Evolutionary conservation across 345 rosid species (phyloP).

Genomic region (Sonneratia caseolaris): DNA sequence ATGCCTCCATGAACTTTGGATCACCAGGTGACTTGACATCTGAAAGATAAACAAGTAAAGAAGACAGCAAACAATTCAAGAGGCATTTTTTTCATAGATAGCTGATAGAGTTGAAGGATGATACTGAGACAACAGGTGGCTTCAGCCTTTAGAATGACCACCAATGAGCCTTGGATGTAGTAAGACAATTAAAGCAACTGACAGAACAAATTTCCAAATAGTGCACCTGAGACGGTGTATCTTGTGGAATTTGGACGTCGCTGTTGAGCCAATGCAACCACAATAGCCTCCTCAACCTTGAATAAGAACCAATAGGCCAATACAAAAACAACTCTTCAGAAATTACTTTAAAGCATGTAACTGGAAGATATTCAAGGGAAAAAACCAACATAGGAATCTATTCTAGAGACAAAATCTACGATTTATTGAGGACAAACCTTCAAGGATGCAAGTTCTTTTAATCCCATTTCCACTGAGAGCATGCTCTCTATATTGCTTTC

Average conservation of each 20-base stretch:
- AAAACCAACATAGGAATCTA: neutral
- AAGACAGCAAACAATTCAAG: conserved; percentile 8
- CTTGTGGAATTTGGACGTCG: conserved; percentile 64
- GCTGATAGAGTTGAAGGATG: neutral
- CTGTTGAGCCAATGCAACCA: conserved; percentile 62
- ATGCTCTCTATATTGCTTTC: conserved; percentile 97
- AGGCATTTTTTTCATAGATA: neutral
- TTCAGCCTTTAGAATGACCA: neutral
- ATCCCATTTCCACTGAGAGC: conserved; percentile 98
- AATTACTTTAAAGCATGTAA: neutral
- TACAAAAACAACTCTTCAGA: neutral
- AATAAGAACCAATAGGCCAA: conserved; percentile 14
- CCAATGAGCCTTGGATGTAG: neutral
- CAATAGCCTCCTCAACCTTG: conserved; percentile 89
- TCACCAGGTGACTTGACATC: conserved; percentile 80
- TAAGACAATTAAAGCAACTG: neutral
- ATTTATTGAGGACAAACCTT: conserved; percentile 39
- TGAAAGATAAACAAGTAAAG: conserved; percentile 21
- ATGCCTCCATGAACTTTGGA: conserved; percentile 70
- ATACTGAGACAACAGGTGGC: neutral
- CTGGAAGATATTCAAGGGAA: neutral
- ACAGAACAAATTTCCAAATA: too few species aligned
- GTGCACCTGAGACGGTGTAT: conserved; percentile 50
- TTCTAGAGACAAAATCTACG: neutral
- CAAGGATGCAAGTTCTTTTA: conserved; percentile 77